phyloP scores from a whole-genome alignment of 352 stramenopile species.

The Pythium dissimile region DNA sequence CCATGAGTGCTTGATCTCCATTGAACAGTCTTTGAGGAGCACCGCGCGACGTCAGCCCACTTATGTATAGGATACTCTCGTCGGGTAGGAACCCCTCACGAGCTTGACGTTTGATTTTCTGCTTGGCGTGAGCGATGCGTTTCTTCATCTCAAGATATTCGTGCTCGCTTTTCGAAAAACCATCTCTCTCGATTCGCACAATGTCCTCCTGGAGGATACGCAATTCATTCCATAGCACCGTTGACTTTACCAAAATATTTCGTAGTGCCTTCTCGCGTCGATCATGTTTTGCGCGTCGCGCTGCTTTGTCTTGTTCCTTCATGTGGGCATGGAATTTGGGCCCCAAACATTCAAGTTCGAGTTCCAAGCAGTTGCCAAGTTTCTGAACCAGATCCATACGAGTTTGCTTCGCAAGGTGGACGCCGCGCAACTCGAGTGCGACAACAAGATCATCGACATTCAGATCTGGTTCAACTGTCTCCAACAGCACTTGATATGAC shows the following conservation, averaged over 20 bases:
- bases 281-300: constrained; percentile 45
- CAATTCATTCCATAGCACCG: constrained; percentile 49
- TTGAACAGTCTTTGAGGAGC: constrained; percentile 37
- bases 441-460: constrained; percentile 62
- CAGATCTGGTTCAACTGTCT: constrained; percentile 63
- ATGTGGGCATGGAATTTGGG: constrained; percentile 58
- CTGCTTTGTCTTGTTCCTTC: constrained; percentile 63
- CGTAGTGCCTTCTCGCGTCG: constrained; percentile 38
- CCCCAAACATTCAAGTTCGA: constrained; percentile 70
- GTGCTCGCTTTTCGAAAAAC: constrained; percentile 30
- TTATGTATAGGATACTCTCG: constrained; percentile 30
- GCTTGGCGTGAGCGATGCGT: constrained; percentile 44
- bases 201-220: constrained; percentile 42
- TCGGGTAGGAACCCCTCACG: constrained; percentile 33
- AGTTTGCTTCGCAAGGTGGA: constrained; percentile 58
- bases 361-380: constrained; percentile 47
- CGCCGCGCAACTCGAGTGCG: constrained; percentile 55
- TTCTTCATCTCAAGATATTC: constrained; percentile 66
- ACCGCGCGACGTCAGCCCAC: constrained; percentile 52
- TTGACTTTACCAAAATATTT: constrained; percentile 30
- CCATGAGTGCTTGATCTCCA: constrained; percentile 48
- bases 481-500: constrained; percentile 39
- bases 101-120: constrained; percentile 57
- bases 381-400: constrained; percentile 53
- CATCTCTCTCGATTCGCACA: constrained; percentile 30